phyloP scores from a whole-genome alignment of 495 filamentous ascomycete species.

The Aspergillus bertholletiae region DNA sequence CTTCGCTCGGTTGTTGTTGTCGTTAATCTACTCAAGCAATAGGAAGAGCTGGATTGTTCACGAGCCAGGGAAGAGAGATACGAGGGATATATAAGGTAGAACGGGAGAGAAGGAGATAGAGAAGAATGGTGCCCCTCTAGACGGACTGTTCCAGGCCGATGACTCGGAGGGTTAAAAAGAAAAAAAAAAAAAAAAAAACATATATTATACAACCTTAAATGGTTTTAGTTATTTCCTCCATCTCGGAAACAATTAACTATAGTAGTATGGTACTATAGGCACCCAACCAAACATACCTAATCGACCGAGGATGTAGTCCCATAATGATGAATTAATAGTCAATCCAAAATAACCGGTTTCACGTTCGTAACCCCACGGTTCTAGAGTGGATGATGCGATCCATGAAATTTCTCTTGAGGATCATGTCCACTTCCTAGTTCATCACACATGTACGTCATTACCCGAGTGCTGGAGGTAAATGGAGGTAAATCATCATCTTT shows the following conservation, averaged over 20 bases:
- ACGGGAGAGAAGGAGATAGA: constrained; percentile 4
- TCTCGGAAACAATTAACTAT: neutral
- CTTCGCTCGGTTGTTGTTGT: neutral
- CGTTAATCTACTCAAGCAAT: neutral
- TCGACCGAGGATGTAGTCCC: neutral
- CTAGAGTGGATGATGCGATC: too few relatives aligned
- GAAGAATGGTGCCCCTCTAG: neutral
- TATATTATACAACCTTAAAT: too few relatives aligned
- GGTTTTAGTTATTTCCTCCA: too few relatives aligned
- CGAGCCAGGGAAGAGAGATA: neutral
- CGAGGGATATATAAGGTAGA: constrained; percentile 3
- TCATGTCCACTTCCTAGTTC: neutral
- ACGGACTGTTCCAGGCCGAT: constrained; percentile 4
- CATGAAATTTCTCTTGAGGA: neutral
- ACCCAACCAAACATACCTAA: neutral
- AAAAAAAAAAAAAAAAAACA: neutral
- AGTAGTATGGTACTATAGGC: neutral
- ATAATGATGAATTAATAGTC: neutral
- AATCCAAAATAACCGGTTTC: neutral
- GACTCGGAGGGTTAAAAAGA: neutral
- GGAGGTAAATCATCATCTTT: too few relatives aligned
- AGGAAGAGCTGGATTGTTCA: neutral
- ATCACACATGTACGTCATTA: neutral
- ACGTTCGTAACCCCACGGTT: too few relatives aligned
- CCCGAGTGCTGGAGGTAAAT: neutral